phyloP scores from a whole-genome alignment of 169 alveolate genomes.

The Eimeria praecox region DNA sequence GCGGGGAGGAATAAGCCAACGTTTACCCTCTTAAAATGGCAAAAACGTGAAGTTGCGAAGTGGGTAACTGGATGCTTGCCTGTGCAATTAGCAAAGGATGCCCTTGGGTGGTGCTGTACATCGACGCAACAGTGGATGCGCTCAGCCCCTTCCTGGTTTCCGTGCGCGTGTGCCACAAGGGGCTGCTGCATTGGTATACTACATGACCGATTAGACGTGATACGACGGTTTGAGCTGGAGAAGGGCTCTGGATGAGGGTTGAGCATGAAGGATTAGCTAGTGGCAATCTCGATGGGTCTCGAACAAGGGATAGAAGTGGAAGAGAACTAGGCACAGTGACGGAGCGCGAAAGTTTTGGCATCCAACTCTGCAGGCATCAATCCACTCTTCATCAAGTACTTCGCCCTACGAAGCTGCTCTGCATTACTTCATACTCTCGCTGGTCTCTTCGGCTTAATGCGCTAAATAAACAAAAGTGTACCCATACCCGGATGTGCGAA shows the following conservation, averaged over 20 bases:
- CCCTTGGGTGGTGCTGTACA: slow-evolving; percentile 78
- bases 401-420: neutral
- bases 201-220: slow-evolving; percentile 70
- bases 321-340: slow-evolving; percentile 66
- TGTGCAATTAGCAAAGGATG: slow-evolving; percentile 73
- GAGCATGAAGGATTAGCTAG: slow-evolving; percentile 2
- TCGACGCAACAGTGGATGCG: slow-evolving; percentile 39
- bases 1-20: neutral
- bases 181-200: slow-evolving; percentile 73
- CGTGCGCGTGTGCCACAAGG: slow-evolving; percentile 74
- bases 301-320: slow-evolving; percentile 64
- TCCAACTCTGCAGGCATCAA: slow-evolving; percentile 55
- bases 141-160: slow-evolving; percentile 54
- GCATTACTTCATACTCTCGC: neutral
- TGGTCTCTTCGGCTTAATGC: neutral
- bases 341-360: slow-evolving; percentile 72
- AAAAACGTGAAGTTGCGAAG: neutral
- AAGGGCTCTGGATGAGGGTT: slow-evolving; percentile 51
- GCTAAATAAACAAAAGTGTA: neutral
- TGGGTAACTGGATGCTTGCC: slow-evolving; percentile 6
- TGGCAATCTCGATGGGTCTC: slow-evolving; percentile 59
- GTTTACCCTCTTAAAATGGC: neutral
- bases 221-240: slow-evolving; percentile 74
- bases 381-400: neutral
- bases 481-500: slow-evolving; percentile 72